Evolutionary conservation across 129 eudicot species (phyloP).

Genomic region (Logfia minima): DNA sequence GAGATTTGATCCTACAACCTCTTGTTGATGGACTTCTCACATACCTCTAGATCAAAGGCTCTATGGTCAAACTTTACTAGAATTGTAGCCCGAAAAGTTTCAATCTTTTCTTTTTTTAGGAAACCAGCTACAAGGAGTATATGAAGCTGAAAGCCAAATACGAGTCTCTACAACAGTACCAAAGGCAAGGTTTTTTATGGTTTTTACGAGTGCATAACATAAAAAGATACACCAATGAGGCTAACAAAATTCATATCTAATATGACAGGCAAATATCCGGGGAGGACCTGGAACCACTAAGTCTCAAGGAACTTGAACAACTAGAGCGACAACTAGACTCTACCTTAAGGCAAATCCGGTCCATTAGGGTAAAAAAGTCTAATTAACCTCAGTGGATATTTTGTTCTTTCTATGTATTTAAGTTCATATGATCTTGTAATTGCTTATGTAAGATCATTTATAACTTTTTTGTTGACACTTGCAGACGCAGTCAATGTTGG

Average conservation of each 20-base stretch:
- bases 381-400: neutral
- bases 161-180: constrained; percentile 82
- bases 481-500: constrained; percentile 92
- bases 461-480: neutral
- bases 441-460: neutral
- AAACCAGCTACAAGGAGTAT: constrained; percentile 83
- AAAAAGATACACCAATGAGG: neutral
- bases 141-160: constrained; percentile 66
- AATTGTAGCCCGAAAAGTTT: neutral
- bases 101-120: constrained; percentile 26
- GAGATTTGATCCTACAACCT: neutral
- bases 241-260: neutral
- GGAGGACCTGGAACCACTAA: constrained; percentile 78
- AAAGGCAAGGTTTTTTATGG: constrained; percentile 51
- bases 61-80: neutral
- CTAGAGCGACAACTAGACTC: constrained; percentile 82
- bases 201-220: neutral
- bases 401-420: neutral
- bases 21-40: neutral
- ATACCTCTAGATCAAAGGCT: neutral
- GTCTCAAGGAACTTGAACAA: constrained; percentile 84
- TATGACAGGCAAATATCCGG: constrained; percentile 72
- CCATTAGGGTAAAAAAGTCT: constrained; percentile 57
- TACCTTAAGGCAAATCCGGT: constrained; percentile 73
- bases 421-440: neutral